Evolutionary conservation across 768 basidiomycete genomes (phyloP).

Genomic region (Royoungia palumana): DNA sequence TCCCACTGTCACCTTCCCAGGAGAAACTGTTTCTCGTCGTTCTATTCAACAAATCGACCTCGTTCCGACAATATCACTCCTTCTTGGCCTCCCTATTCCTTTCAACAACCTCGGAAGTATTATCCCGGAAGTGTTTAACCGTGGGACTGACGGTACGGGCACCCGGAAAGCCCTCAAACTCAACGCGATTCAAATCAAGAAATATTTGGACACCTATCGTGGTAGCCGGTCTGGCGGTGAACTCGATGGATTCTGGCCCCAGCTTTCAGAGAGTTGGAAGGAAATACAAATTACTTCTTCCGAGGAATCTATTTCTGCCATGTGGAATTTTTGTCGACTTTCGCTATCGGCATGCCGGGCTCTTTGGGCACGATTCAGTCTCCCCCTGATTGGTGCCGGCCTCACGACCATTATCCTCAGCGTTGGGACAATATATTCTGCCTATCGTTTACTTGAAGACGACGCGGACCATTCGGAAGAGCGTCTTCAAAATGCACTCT

Average conservation of each 20-base stretch:
- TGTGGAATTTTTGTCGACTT: slow-evolving; percentile 31
- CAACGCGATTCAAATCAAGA: slow-evolving; percentile 73
- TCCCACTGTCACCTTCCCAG: slow-evolving; percentile 59
- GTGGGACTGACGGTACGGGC: slow-evolving; percentile 29
- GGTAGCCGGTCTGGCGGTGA: slow-evolving; percentile 66
- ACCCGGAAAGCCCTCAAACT: slow-evolving; percentile 61
- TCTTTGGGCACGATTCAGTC: slow-evolving; percentile 95
- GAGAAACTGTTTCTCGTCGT: slow-evolving; percentile 50
- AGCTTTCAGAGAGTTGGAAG: slow-evolving; percentile 47
- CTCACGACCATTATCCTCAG: slow-evolving; percentile 57
- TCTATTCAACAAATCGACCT: slow-evolving; percentile 91
- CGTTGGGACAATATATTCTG: slow-evolving; percentile 49
- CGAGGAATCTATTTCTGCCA: slow-evolving; percentile 8
- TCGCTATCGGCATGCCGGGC: slow-evolving; percentile 61
- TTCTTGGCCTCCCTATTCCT: slow-evolving; percentile 91
- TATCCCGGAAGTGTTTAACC: slow-evolving; percentile 89
- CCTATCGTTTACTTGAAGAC: slow-evolving; percentile 49
- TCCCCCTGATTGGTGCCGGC: slow-evolving; percentile 72
- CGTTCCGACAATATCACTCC: slow-evolving; percentile 80
- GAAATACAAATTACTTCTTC: slow-evolving; percentile 29
- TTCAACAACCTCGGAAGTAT: slow-evolving; percentile 92
- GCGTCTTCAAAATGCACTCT: slow-evolving; percentile 37
- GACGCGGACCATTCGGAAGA: slow-evolving; percentile 38
- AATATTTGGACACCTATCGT: slow-evolving; percentile 77
- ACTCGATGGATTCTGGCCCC: slow-evolving; percentile 61